phyloP scores from a whole-genome alignment of 257 asterid species.

The Parsonsia alboflavescens region DNA sequence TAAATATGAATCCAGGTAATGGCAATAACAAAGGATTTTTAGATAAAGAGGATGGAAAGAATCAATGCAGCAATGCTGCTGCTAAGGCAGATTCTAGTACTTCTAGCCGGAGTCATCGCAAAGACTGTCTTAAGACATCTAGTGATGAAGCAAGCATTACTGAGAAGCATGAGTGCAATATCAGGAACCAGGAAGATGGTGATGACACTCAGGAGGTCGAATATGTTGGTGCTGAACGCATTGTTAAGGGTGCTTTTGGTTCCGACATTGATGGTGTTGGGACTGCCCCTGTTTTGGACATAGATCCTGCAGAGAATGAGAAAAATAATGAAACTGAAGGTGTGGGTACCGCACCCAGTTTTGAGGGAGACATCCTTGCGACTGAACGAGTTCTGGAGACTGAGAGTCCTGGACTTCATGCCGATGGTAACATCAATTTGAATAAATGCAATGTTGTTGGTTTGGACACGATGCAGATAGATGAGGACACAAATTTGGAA shows the following conservation, averaged over 20 bases:
- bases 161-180: conserved; percentile 67
- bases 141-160: conserved; percentile 74
- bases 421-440: conserved; percentile 34
- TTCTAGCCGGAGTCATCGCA: conserved; percentile 26
- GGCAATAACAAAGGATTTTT: conserved; percentile 18
- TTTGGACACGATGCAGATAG: conserved; percentile 51
- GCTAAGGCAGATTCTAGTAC: conserved; percentile 31
- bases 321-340: conserved; percentile 53
- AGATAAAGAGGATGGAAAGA: conserved; percentile 31
- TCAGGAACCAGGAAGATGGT: conserved; percentile 47
- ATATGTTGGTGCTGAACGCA: conserved; percentile 35
- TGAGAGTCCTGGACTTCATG: conserved; percentile 41
- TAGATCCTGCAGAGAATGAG: conserved; percentile 53
- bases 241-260: conserved; percentile 62
- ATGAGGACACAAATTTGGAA: conserved; percentile 31
- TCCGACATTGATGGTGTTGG: conserved; percentile 63
- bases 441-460: conserved; percentile 32
- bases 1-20: conserved; percentile 42
- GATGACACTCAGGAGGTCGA: conserved; percentile 87
- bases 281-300: conserved; percentile 38
- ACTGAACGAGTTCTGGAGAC: conserved; percentile 67
- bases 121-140: conserved; percentile 39
- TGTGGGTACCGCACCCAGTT: conserved; percentile 30
- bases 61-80: conserved; percentile 27
- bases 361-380: conserved; percentile 41